Evolutionary conservation across 371 early-diverging fungal genomes (phyloP).

Genomic region (Rhizopus sp.): DNA sequence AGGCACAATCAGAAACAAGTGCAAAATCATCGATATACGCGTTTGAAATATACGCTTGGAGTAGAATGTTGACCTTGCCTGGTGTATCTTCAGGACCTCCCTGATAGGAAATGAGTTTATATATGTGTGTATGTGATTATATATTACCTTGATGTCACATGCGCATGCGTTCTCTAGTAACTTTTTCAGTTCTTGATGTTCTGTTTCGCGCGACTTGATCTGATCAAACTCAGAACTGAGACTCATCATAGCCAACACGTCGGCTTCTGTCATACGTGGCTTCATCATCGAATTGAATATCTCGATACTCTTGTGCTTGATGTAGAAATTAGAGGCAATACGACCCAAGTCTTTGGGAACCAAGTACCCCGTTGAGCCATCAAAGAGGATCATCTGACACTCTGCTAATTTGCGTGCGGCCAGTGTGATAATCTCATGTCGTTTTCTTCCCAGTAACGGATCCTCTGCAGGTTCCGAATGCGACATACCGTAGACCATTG

Average conservation of each 20-base stretch:
- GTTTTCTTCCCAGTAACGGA: constrained; percentile 73
- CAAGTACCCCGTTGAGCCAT: constrained; percentile 80
- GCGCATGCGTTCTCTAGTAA: constrained; percentile 72
- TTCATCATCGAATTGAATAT: constrained; percentile 76
- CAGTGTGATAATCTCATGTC: constrained; percentile 71
- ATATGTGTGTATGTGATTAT: too few species aligned
- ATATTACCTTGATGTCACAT: constrained; percentile 78
- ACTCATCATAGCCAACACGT: constrained; percentile 87
- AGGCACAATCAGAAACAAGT: constrained; percentile 88
- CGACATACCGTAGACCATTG: constrained; percentile 88
- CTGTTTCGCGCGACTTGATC: constrained; percentile 87
- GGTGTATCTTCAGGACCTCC: constrained; percentile 69
- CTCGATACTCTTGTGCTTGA: constrained; percentile 85
- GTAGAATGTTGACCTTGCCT: constrained; percentile 91
- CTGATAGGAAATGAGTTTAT: constrained; percentile 13
- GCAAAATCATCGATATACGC: constrained; percentile 88
- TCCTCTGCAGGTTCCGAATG: constrained; percentile 77
- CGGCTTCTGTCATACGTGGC: constrained; percentile 83
- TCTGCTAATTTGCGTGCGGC: constrained; percentile 79
- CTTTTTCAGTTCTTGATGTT: constrained; percentile 76
- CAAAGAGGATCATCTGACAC: constrained; percentile 93
- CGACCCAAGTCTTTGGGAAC: constrained; percentile 91
- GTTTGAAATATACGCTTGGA: constrained; percentile 87
- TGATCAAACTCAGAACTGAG: constrained; percentile 92
- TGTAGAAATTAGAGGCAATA: constrained; percentile 91